Percentiles rank a stretch among this genome's conserved stretches.
Evolutionary conservation across 257 asterid genomes (phyloP).

Genomic region (Euphrasia confusa): DNA sequence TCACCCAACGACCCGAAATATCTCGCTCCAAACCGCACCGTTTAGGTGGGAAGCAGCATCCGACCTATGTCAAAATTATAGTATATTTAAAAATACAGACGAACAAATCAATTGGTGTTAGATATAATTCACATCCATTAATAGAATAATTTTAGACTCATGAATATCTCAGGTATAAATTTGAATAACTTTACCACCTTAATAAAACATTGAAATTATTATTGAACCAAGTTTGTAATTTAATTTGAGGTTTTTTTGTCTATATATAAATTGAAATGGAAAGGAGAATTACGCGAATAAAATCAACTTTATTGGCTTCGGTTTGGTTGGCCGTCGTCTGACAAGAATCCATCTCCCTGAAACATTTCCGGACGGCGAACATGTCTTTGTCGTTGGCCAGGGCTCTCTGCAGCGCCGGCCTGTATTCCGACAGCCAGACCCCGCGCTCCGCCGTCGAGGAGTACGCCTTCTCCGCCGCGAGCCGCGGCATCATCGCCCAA

Average conservation of each 20-base stretch:
- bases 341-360: not conserved
- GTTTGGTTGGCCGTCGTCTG: not conserved
- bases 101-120: too few relatives aligned
- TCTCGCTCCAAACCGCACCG: slow-evolving; percentile 2
- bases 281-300: not conserved
- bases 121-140: too few relatives aligned
- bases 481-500: not conserved
- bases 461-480: not conserved
- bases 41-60: slow-evolving; percentile 7
- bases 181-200: too few relatives aligned
- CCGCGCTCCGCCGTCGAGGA: not conserved
- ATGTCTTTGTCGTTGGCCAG: slow-evolving; percentile 17
- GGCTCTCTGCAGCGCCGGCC: slow-evolving; percentile 6
- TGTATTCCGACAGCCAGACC: slow-evolving; percentile 8
- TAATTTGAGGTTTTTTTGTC: too few relatives aligned
- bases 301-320: not conserved
- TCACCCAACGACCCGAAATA: not conserved
- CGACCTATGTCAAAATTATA: not conserved
- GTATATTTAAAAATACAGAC: too few relatives aligned
- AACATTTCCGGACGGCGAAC: not conserved
- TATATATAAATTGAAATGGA: not conserved
- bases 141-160: too few relatives aligned
- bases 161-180: too few relatives aligned
- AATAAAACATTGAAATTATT: too few relatives aligned
- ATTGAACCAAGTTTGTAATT: too few relatives aligned